These are phyloP conservation scores for Physcia stellaris DNA, from an alignment of 495 filamentous ascomycete species.

Conservation along the genomic window DNA sequence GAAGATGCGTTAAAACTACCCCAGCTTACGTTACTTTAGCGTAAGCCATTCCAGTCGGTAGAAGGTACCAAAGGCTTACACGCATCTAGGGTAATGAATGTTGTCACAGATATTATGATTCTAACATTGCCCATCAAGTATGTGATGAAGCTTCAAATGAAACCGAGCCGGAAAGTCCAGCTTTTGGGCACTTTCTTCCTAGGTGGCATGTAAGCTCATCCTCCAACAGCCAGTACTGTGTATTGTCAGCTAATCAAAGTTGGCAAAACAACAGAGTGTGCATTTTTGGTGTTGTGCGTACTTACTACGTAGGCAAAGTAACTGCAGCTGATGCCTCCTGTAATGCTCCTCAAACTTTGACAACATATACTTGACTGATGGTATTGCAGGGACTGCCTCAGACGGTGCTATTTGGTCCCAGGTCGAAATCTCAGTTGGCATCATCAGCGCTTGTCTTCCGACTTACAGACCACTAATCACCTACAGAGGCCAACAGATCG, in stretches of 20 bases:
- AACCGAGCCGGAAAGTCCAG: background rate
- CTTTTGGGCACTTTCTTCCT: background rate
- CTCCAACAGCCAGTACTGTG: background rate
- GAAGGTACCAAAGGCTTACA: background rate
- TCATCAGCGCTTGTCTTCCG: conserved; percentile 3
- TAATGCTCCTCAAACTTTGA: background rate
- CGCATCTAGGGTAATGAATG: background rate
- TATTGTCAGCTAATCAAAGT: background rate
- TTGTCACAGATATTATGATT: background rate
- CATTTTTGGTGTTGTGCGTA: background rate
- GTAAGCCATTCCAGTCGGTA: background rate
- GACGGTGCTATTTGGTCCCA: background rate
- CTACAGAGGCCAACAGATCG: no score
- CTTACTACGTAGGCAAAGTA: background rate
- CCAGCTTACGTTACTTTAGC: background rate
- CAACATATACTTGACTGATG: background rate
- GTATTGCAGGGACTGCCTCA: background rate
- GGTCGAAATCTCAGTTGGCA: background rate
- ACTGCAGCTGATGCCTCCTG: background rate
- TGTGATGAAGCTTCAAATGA: background rate
- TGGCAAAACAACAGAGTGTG: background rate
- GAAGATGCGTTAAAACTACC: background rate
- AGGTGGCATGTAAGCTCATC: background rate
- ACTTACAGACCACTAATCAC: conserved; percentile 10
- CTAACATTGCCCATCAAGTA: background rate